Percentiles rank a stretch among this genome's conserved stretches.
Conservation (phyloP, 208 protist genomes). For the Crithidia thermophila region DNA sequence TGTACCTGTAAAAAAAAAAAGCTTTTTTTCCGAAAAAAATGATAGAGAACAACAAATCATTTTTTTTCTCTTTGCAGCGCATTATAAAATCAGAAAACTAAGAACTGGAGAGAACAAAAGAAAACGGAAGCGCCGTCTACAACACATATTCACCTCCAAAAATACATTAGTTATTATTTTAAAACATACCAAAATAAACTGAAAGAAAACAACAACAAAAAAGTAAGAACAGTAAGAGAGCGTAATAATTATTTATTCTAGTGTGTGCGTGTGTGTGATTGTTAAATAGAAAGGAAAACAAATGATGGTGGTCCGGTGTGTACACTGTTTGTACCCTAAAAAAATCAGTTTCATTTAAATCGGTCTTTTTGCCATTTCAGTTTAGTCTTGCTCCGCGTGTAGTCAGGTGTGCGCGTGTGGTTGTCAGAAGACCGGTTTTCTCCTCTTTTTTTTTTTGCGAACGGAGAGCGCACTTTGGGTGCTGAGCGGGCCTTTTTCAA, state of each 20-base stretch:
- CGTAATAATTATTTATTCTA: background rate
- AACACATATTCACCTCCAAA: no score
- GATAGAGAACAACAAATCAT: background rate
- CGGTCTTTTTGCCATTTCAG: no score
- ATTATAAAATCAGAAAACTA: background rate
- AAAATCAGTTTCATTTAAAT: no score
- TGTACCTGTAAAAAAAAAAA: background rate
- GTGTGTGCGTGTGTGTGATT: background rate
- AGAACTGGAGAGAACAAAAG: constrained; percentile 1
- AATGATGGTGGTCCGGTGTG: no score
- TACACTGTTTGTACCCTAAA: no score
- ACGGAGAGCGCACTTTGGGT: background rate
- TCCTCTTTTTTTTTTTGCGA: background rate
- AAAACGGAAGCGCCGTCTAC: no score
- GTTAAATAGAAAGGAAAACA: no score
- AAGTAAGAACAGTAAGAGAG: background rate
- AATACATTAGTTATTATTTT: no score
- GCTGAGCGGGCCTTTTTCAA: constrained; percentile 1
- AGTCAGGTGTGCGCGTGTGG: no score
- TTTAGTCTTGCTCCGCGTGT: no score
- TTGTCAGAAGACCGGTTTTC: no score
- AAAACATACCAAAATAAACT: constrained; percentile 9
- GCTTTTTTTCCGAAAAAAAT: background rate
- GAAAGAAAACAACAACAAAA: background rate
- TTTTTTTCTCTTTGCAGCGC: no score